Percentiles rank a stretch among this genome's conserved stretches.
phyloP scores from a whole-genome alignment of 1,139 yeast genomes.

The Protomyces lactucae-debilis region DNA sequence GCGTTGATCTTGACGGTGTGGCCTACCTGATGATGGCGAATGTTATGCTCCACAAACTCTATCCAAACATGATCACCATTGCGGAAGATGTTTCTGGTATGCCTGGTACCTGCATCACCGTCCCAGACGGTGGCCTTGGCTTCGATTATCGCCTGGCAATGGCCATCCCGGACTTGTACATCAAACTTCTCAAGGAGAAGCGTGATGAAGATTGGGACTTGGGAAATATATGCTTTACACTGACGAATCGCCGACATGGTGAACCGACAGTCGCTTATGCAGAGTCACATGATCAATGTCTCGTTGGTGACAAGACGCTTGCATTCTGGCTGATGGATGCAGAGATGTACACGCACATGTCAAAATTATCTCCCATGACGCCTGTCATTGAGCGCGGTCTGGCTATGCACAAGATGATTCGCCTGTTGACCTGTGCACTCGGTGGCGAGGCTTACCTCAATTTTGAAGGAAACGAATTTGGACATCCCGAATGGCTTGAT shows the following conservation, averaged over 20 bases:
- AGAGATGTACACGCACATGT: conserved; percentile 94
- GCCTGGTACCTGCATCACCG: conserved; percentile 84
- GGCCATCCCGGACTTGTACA: conserved; percentile 99
- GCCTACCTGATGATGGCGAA: conserved; percentile 85
- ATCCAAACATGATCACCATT: conserved; percentile 62
- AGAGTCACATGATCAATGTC: conserved; percentile 95
- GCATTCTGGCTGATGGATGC: conserved; percentile 99
- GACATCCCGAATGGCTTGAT: conserved; percentile 98
- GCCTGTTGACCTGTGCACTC: conserved; percentile 75
- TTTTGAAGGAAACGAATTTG: conserved; percentile 97
- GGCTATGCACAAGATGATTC: conserved; percentile 81
- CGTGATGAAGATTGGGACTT: conserved; percentile 89
- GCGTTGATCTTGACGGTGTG: conserved; percentile 82
- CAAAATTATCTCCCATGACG: conserved; percentile 63
- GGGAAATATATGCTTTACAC: conserved; percentile 69
- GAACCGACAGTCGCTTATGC: conserved; percentile 90
- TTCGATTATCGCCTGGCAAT: conserved; percentile 89
- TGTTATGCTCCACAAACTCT: conserved; percentile 56
- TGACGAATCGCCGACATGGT: conserved; percentile 81
- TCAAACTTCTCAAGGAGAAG: conserved; percentile 77
- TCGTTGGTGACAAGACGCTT: conserved; percentile 92
- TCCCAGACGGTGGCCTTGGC: conserved; percentile 77
- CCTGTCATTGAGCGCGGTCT: conserved; percentile 82
- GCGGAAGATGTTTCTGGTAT: conserved; percentile 98
- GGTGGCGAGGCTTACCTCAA: conserved; percentile 97